Evolutionary conservation across 169 alveolate species (phyloP), one percentile per base, ranked within the genome.

Genomic region (Eimeria praecox): DNA sequence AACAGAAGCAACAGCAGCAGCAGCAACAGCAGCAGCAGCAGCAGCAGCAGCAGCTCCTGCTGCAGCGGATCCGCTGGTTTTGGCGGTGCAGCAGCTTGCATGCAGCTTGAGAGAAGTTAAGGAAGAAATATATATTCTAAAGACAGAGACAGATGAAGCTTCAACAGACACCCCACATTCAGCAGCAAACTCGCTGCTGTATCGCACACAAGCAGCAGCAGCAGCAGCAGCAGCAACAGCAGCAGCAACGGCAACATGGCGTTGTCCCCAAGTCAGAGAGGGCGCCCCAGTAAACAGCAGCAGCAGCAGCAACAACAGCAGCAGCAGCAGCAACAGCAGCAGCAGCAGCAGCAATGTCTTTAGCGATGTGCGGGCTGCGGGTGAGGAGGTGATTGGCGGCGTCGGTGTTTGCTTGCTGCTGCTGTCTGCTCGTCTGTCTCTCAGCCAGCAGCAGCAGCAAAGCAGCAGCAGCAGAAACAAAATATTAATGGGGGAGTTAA

Each of bases 171-270:
- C 85, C 12, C 54, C 91, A 83, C 18, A 30, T 8, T 33, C 77
- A 83, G 91, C 85, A 73, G 56, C 56, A 73, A 42, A 52, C 33
- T 54, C 54, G 30, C 77, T 20, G 77, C 91, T 30, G 91, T 77
- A 33, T 8, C 75, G 12, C 22, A 22, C 38, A 22, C 71, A 42
- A 80, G 69, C 52, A 52, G 59, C 91, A 83, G 77, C 91, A 83
- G 35, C 91, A 52, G 91, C 52, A 18, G 75, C 91, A 30, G n/a
- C 89, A 78, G 38, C 87, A 77, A 30, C 64, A 78, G 66, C 89
- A n/a, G 24, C 83, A 38, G 83, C 44, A 35, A n/a, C 52, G 85
- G 27, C n/a, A n/a, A n/a, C n/a, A n/a, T n/a, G n/a, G n/a, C n/a
- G n/a, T n/a, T n/a, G n/a, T n/a, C n/a, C n/a, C n/a, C n/a, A n/a